Evolutionary conservation across 2,329 filamentous ascomycete genomes (phyloP).

Genomic region (Corinectria fuckeliana): DNA sequence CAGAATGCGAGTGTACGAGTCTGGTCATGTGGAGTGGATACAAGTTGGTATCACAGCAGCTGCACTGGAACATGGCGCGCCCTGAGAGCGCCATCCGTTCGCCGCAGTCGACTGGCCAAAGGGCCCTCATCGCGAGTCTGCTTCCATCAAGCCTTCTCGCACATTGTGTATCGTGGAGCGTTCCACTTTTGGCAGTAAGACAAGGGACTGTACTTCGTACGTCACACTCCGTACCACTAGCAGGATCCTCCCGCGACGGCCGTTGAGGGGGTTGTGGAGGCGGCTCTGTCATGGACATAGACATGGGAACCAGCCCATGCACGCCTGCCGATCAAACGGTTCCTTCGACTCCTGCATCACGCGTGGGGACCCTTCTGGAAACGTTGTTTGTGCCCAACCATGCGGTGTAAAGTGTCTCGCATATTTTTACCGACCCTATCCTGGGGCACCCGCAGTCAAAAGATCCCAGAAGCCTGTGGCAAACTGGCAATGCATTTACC

Average conservation of each 20-base stretch:
- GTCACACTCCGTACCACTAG: neutral
- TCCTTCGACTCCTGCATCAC: slow-evolving; percentile 1
- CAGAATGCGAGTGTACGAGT: neutral
- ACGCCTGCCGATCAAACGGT: slow-evolving; percentile 18
- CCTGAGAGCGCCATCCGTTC: slow-evolving; percentile 3
- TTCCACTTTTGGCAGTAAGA: neutral
- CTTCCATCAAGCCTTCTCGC: neutral
- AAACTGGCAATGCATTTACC: neutral
- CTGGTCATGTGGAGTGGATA: neutral
- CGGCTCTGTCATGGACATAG: slow-evolving; percentile 9
- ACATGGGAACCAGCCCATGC: slow-evolving; percentile 11
- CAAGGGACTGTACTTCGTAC: neutral
- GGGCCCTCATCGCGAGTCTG: neutral
- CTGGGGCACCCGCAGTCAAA: neutral
- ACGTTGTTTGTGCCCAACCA: neutral
- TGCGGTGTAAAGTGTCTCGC: neutral
- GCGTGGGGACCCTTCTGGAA: slow-evolving; percentile 5
- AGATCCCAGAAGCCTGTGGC: neutral
- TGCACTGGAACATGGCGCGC: slow-evolving; percentile 14
- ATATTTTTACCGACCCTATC: neutral
- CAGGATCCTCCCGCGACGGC: neutral
- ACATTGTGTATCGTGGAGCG: neutral
- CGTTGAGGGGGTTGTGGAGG: slow-evolving; percentile 2
- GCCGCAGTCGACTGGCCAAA: neutral
- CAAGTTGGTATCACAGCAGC: slow-evolving; percentile 5